phyloP scores from a whole-genome alignment of 345 rosid genomes.

The Noccaea bulbosa region DNA sequence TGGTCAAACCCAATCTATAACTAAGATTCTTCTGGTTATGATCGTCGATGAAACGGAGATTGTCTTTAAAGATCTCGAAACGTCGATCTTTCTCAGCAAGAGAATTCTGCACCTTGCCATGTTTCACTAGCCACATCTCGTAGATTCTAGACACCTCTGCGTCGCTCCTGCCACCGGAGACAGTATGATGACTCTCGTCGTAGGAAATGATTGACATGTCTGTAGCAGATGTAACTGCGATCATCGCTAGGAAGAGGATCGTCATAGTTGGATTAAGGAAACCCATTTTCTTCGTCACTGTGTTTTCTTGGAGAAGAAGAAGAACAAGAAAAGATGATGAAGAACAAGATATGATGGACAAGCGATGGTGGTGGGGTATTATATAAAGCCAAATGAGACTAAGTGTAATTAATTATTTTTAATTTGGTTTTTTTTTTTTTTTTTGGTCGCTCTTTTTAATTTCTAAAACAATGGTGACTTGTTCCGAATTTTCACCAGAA shows the following conservation, averaged over 20 bases:
- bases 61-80: constrained; percentile 78
- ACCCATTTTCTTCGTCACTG: constrained; percentile 47
- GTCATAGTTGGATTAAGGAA: constrained; percentile 38
- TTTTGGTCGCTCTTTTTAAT: neutral
- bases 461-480: constrained; percentile 23
- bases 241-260: constrained; percentile 46
- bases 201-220: constrained; percentile 83
- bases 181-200: constrained; percentile 52
- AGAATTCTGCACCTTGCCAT: constrained; percentile 70
- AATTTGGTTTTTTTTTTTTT: constrained; percentile 8
- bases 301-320: constrained; percentile 26
- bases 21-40: constrained; percentile 67
- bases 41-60: constrained; percentile 77
- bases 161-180: constrained; percentile 52
- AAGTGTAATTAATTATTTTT: neutral
- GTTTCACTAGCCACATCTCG: constrained; percentile 77
- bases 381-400: constrained; percentile 39
- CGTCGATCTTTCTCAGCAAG: constrained; percentile 75
- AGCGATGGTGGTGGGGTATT: constrained; percentile 33
- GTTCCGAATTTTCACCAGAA: constrained; percentile 25
- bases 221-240: constrained; percentile 60
- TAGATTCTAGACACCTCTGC: constrained; percentile 64
- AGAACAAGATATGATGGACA: constrained; percentile 31
- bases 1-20: constrained; percentile 71
- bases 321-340: constrained; percentile 13